These are phyloP conservation scores for Paramecium caudatum DNA, from an alignment of 73 alveolate genomes.

Conservation along the genomic window DNA sequence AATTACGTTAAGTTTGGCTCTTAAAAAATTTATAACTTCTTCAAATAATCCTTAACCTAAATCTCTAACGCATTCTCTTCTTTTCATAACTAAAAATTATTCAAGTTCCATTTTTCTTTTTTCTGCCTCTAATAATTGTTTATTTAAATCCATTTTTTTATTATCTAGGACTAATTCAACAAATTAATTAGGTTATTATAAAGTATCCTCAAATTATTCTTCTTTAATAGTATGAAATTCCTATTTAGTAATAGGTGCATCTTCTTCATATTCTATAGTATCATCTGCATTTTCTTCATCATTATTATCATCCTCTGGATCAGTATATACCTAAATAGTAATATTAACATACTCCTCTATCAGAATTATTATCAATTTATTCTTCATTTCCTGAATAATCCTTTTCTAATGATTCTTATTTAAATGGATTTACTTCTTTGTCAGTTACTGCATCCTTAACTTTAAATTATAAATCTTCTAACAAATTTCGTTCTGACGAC, in stretches of 20 bases:
- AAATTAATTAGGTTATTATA: neutral
- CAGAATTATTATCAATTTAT: constrained; percentile 33
- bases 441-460: neutral
- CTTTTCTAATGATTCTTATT: neutral
- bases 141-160: constrained; percentile 54
- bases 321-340: constrained; percentile 22
- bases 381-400: neutral
- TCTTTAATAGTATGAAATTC: constrained; percentile 50
- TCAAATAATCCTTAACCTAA: constrained; percentile 65
- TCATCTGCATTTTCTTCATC: constrained; percentile 12
- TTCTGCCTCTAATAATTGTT: constrained; percentile 22
- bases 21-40: constrained; percentile 61
- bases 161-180: neutral
- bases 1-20: constrained; percentile 71
- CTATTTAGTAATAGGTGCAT: neutral
- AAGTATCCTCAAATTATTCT: constrained; percentile 23
- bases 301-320: constrained; percentile 64
- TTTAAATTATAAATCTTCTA: neutral
- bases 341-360: constrained; percentile 41
- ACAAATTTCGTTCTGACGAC: neutral
- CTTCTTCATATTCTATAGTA: constrained; percentile 50
- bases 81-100: constrained; percentile 9
- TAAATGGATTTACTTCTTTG: neutral
- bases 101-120: constrained; percentile 67
- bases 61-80: constrained; percentile 59